A percentile compares a stretch with the other conserved stretches of the same genome.
phyloP scores from a whole-genome alignment of 768 basidiomycete species.

The Rhodotorula paludigena region DNA sequence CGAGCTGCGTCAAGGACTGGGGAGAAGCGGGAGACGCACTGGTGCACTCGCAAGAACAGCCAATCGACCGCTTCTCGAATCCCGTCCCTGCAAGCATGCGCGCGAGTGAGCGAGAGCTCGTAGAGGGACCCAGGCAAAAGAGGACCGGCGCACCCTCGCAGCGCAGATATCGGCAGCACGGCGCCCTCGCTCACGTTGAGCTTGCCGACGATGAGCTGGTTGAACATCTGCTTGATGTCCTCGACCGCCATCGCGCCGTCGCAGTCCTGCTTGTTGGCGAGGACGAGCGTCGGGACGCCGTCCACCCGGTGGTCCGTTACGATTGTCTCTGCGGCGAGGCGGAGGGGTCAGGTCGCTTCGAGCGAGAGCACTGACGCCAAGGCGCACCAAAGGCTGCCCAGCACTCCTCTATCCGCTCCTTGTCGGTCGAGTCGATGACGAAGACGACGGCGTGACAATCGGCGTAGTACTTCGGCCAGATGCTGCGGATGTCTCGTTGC shows the following conservation, averaged over 20 bases:
- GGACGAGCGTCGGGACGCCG: slow-evolving; percentile 77
- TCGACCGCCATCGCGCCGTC: slow-evolving; percentile 74
- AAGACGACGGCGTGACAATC: slow-evolving; percentile 96
- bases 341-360: too few relatives aligned
- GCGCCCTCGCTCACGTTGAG: slow-evolving; percentile 41
- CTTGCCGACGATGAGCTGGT: slow-evolving; percentile 46
- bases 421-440: slow-evolving; percentile 86
- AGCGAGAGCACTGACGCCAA: not conserved
- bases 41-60: slow-evolving; percentile 58
- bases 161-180: slow-evolving; percentile 78
- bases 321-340: slow-evolving; percentile 55
- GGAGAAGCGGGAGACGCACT: slow-evolving; percentile 11
- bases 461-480: slow-evolving; percentile 91
- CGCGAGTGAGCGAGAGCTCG: not conserved
- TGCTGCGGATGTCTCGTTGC: slow-evolving; percentile 83
- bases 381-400: slow-evolving; percentile 93
- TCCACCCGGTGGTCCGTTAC: slow-evolving; percentile 87
- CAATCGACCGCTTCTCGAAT: slow-evolving; percentile 87
- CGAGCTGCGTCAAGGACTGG: not conserved
- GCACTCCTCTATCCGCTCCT: slow-evolving; percentile 78
- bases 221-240: slow-evolving; percentile 69
- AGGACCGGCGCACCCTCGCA: slow-evolving; percentile 69
- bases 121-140: not conserved
- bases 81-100: slow-evolving; percentile 61
- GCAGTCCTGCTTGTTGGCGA: slow-evolving; percentile 94